Evolutionary conservation across 2,329 filamentous ascomycete genomes (phyloP).

Genomic region (Tolypocladium capitatum): DNA sequence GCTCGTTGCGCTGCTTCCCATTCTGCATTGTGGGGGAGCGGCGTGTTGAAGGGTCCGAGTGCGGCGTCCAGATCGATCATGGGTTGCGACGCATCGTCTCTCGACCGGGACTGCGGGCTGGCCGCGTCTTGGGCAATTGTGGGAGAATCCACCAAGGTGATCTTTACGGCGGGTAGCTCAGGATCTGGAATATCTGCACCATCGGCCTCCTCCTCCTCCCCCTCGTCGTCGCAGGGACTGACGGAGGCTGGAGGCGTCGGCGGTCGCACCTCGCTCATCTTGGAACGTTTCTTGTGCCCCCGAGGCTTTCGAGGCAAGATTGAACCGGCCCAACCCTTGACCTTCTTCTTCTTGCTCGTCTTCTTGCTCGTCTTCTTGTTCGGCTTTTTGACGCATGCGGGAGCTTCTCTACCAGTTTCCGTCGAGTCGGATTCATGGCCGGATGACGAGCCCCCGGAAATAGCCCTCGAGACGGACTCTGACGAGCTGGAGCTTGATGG

Average conservation of each 20-base stretch:
- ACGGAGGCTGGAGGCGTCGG: constrained; percentile 32
- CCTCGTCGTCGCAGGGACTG: constrained; percentile 13
- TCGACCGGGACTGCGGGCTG: constrained; percentile 19
- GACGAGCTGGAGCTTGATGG: constrained; percentile 34
- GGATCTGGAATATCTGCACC: constrained; percentile 9
- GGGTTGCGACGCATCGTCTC: constrained; percentile 57
- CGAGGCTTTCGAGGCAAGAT: constrained; percentile 53
- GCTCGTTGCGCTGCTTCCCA: constrained; percentile 54
- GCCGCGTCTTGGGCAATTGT: constrained; percentile 9
- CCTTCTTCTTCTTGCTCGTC: constrained; percentile 46
- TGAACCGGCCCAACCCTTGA: constrained; percentile 59
- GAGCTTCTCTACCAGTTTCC: constrained; percentile 9
- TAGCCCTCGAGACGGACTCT: constrained; percentile 20
- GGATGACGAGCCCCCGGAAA: constrained; percentile 17
- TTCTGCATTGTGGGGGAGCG: constrained; percentile 46
- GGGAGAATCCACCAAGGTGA: constrained; percentile 28
- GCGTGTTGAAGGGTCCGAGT: constrained; percentile 82
- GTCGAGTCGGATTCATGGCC: constrained; percentile 22
- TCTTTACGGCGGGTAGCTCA: constrained; percentile 20
- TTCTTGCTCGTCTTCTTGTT: constrained; percentile 24
- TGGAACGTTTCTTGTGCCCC: constrained; percentile 29
- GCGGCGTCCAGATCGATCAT: constrained; percentile 93
- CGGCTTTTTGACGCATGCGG: constrained; percentile 14
- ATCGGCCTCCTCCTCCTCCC: constrained; percentile 15
- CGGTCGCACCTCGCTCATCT: constrained; percentile 24